Percentiles rank a stretch among this genome's conserved stretches.
Conservation (phyloP, 2,329 filamentous ascomycete genomes). For the Cytospora schulzeri region DNA sequence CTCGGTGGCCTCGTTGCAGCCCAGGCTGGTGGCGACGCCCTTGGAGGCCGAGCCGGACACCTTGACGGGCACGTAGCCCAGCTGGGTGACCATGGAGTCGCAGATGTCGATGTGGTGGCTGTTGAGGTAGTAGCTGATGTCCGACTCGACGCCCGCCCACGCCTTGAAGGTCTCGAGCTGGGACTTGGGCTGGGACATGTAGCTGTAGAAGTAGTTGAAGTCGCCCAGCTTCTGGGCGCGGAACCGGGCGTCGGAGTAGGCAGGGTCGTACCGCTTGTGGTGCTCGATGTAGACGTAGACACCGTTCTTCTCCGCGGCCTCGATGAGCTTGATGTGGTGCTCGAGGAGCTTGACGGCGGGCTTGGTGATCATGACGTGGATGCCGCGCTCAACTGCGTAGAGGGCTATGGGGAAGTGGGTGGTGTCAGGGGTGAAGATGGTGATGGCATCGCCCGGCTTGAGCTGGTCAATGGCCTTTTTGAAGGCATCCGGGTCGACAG, state of each 20-base stretch:
- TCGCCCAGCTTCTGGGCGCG: slow-evolving; percentile 78
- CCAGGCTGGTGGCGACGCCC: slow-evolving; percentile 76
- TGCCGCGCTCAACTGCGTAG: slow-evolving; percentile 84
- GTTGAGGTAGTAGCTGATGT: slow-evolving; percentile 96
- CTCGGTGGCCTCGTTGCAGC: slow-evolving; percentile 80
- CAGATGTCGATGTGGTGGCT: slow-evolving; percentile 91
- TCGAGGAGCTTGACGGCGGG: slow-evolving; percentile 83
- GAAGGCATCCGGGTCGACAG: slow-evolving; percentile 78
- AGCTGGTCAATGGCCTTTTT: slow-evolving; percentile 86
- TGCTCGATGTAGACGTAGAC: slow-evolving; percentile 95
- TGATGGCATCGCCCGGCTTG: slow-evolving; percentile 81
- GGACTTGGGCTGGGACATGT: slow-evolving; percentile 92
- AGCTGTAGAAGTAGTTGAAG: slow-evolving; percentile 98
- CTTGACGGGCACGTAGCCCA: slow-evolving; percentile 73
- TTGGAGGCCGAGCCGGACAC: slow-evolving; percentile 78
- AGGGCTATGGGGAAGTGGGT: slow-evolving; percentile 91
- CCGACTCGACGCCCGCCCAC: slow-evolving; percentile 88
- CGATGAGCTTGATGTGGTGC: slow-evolving; percentile 77
- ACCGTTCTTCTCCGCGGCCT: slow-evolving; percentile 69
- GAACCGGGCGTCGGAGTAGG: slow-evolving; percentile 84
- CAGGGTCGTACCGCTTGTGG: slow-evolving; percentile 94
- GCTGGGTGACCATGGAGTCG: slow-evolving; percentile 81
- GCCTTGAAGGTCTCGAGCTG: slow-evolving; percentile 94
- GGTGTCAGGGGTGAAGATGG: slow-evolving; percentile 92
- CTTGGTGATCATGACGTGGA: slow-evolving; percentile 94